Conservation (phyloP, 139 green algal genomes). For the Chlorella sp. region DNA sequence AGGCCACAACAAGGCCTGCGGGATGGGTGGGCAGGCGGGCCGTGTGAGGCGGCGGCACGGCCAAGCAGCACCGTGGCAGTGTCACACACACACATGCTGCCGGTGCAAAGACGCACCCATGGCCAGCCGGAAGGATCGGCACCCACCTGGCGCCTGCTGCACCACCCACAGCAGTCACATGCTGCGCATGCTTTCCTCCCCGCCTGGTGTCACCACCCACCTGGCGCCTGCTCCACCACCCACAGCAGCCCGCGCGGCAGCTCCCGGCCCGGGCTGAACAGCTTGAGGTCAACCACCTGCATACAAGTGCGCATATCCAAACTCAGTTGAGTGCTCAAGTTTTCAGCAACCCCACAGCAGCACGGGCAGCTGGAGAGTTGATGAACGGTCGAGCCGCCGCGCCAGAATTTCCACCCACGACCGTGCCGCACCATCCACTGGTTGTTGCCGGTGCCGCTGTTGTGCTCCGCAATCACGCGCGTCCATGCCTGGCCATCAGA, state of each 20-base stretch:
- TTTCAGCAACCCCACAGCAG: no score
- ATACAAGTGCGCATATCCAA: no score
- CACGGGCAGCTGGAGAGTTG: no score
- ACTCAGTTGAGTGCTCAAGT: no score
- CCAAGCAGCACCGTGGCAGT: no score
- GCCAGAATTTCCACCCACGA: no score
- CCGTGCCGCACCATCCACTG: conserved; percentile 75
- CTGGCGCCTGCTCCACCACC: conserved; percentile 69
- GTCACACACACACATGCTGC: no score
- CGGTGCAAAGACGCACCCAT: no score
- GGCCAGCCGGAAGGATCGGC: no score
- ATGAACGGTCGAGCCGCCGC: no score
- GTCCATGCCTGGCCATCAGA: conserved; percentile 55
- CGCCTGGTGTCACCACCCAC: neutral
- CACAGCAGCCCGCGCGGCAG: conserved; percentile 65
- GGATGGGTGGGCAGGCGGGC: neutral
- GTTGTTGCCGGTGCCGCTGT: conserved; percentile 75
- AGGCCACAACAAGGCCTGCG: conserved; percentile 34
- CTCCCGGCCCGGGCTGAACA: conserved; percentile 60
- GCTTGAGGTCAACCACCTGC: conserved; percentile 65
- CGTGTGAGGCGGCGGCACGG: neutral
- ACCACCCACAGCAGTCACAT: conserved; percentile 68
- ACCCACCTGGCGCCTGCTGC: conserved; percentile 60
- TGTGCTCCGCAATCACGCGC: conserved; percentile 52
- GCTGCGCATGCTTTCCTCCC: neutral